These are phyloP conservation scores for Cryphonectria nitschkei DNA, from an alignment of 2,329 filamentous ascomycete genomes.

Conservation along the genomic window DNA sequence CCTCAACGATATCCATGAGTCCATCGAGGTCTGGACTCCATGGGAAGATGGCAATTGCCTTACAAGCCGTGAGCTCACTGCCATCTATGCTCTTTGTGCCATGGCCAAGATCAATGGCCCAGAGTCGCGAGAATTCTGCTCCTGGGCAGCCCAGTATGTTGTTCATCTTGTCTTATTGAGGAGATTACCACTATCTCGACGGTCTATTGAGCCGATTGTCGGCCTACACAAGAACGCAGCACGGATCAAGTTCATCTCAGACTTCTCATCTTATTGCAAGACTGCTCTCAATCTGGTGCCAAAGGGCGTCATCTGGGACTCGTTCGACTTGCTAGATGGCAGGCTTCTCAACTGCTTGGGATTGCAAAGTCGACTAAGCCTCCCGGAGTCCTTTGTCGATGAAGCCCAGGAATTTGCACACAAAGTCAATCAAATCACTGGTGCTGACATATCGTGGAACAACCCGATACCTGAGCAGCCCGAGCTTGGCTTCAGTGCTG, in stretches of 20 bases:
- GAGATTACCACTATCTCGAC: conserved; percentile 32
- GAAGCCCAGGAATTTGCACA: conserved; percentile 19
- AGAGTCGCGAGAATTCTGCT: conserved; percentile 21
- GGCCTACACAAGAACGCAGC: conserved; percentile 5
- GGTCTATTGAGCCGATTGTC: conserved; percentile 27
- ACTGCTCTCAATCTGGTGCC: conserved; percentile 26
- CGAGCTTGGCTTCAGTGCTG: not conserved
- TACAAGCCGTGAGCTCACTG: conserved; percentile 28
- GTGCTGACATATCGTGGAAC: conserved; percentile 9
- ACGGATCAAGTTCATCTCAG: conserved; percentile 12
- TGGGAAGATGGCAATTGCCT: conserved; percentile 24
- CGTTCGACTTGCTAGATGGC: conserved; percentile 35
- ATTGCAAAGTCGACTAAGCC: conserved; percentile 9
- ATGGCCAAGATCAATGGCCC: conserved; percentile 25
- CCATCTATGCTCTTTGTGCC: conserved; percentile 30
- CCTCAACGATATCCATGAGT: conserved; percentile 4
- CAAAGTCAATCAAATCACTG: conserved; percentile 26
- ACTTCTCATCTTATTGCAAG: conserved; percentile 15
- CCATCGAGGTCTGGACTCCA: conserved; percentile 30
- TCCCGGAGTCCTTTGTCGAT: conserved; percentile 19
- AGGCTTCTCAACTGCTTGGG: conserved; percentile 27
- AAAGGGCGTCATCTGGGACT: conserved; percentile 30
- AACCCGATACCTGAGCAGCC: not conserved
- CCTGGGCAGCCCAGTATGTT: conserved; percentile 31
- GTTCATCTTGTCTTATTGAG: conserved; percentile 36